Evolutionary conservation across 1,284 basidiomycete species (phyloP).

Genomic region (Sporisorium scitamineum): DNA sequence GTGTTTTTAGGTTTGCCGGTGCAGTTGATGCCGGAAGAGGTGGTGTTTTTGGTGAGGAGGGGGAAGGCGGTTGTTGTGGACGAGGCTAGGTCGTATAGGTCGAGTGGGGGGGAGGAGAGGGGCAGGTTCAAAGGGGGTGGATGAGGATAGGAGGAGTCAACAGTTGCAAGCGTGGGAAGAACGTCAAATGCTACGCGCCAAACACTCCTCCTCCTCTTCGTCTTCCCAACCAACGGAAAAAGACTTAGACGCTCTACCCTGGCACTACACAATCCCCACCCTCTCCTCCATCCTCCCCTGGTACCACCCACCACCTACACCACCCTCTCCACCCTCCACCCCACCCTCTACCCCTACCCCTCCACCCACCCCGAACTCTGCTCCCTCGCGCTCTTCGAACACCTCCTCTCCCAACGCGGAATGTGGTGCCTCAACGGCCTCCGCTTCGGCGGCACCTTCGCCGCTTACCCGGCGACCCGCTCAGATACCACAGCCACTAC

Average conservation of each 20-base stretch:
- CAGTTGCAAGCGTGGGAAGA: constrained; percentile 69
- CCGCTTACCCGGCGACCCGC: constrained; percentile 95
- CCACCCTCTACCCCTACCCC: constrained; percentile 83
- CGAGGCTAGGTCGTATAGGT: constrained; percentile 23
- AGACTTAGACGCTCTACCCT: constrained; percentile 14
- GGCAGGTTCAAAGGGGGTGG: constrained; percentile 56
- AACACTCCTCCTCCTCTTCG: constrained; percentile 47
- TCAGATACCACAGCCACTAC: constrained; percentile 97
- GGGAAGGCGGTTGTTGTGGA: constrained; percentile 72
- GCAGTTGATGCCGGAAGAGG: constrained; percentile 90
- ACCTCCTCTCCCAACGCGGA: constrained; percentile 75
- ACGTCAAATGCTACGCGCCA: constrained; percentile 69
- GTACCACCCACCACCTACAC: constrained; percentile 68
- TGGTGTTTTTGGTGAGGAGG: constrained; percentile 83
- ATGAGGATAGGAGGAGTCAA: constrained; percentile 72
- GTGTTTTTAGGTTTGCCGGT: constrained; percentile 92
- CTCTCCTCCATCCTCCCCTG: constrained; percentile 35
- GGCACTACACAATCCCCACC: constrained; percentile 43
- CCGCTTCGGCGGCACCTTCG: constrained; percentile 93
- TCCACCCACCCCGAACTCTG: constrained; percentile 77
- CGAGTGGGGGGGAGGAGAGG: not conserved
- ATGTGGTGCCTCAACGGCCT: constrained; percentile 78
- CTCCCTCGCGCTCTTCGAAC: constrained; percentile 81
- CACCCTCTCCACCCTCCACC: constrained; percentile 76
- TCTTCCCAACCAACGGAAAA: constrained; percentile 16